Conservation (phyloP, 2,329 filamentous ascomycete genomes). For the Botrytis byssoidea region DNA sequence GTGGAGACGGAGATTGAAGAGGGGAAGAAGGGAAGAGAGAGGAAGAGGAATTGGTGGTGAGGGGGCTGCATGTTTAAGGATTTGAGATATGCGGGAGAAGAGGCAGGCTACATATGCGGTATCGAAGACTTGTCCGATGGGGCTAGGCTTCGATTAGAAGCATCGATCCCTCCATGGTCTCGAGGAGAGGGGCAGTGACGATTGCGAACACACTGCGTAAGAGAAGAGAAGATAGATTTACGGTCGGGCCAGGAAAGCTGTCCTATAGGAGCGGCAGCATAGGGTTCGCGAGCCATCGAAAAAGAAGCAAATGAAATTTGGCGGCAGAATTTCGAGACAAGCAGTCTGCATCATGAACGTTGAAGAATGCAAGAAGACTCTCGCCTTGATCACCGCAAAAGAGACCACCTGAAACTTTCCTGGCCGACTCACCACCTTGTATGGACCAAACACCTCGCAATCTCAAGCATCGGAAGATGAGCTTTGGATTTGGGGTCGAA, state of each 20-base stretch:
- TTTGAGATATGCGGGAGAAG: neutral
- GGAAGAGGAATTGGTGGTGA: constrained; percentile 14
- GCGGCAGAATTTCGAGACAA: neutral
- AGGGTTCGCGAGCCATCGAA: neutral
- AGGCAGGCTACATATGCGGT: no score
- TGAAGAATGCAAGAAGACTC: neutral
- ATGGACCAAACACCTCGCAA: neutral
- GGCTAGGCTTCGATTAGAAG: neutral
- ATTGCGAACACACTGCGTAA: neutral
- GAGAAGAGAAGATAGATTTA: neutral
- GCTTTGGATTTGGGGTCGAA: neutral
- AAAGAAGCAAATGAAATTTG: neutral
- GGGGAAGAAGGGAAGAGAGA: constrained; percentile 2
- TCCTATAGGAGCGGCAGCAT: neutral
- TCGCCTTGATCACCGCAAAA: neutral
- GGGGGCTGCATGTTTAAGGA: neutral
- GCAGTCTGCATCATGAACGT: neutral
- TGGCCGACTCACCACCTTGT: neutral
- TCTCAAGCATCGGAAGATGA: neutral
- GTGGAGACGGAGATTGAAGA: neutral
- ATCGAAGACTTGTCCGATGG: neutral
- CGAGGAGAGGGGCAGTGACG: neutral
- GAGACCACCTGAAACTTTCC: neutral
- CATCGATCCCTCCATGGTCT: neutral
- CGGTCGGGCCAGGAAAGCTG: neutral